Evolutionary conservation across 2,329 filamentous ascomycete species (phyloP).

Genomic region (Stachybotrys elegans): DNA sequence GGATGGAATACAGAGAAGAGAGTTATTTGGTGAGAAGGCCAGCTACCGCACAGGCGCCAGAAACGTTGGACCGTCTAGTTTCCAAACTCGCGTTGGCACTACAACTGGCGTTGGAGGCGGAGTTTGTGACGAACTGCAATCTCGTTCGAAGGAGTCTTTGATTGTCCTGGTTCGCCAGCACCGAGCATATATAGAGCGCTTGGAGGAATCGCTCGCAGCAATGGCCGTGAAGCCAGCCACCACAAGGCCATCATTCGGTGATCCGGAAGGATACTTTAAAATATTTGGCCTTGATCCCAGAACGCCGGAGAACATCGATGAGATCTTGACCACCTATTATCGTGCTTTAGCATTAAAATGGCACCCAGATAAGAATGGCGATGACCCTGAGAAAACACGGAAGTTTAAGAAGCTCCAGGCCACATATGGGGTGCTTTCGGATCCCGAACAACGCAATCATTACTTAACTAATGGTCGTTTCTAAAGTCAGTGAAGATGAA

Average conservation of each 20-base stretch:
- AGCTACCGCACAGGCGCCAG: background rate
- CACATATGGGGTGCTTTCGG: background rate
- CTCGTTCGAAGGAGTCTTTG: background rate
- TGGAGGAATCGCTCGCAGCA: background rate
- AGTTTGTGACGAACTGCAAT: background rate
- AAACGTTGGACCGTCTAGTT: background rate
- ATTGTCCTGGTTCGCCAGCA: background rate
- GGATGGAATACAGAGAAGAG: background rate
- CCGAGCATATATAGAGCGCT: background rate
- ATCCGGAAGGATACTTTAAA: slow-evolving; percentile 1
- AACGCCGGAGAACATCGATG: slow-evolving; percentile 1
- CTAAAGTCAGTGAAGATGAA: background rate
- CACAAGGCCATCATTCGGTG: background rate
- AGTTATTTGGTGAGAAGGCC: background rate
- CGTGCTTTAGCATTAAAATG: background rate
- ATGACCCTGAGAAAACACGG: background rate
- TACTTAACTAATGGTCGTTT: background rate
- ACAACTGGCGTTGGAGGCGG: background rate
- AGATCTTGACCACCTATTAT: background rate
- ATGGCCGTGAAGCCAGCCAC: background rate
- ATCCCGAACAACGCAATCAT: background rate
- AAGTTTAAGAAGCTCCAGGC: background rate
- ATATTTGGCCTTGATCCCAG: background rate
- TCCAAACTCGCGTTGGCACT: background rate
- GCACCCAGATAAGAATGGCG: slow-evolving; percentile 1